Evolutionary conservation across 495 filamentous ascomycete genomes (phyloP).

Genomic region (Penicillium odoratum): DNA sequence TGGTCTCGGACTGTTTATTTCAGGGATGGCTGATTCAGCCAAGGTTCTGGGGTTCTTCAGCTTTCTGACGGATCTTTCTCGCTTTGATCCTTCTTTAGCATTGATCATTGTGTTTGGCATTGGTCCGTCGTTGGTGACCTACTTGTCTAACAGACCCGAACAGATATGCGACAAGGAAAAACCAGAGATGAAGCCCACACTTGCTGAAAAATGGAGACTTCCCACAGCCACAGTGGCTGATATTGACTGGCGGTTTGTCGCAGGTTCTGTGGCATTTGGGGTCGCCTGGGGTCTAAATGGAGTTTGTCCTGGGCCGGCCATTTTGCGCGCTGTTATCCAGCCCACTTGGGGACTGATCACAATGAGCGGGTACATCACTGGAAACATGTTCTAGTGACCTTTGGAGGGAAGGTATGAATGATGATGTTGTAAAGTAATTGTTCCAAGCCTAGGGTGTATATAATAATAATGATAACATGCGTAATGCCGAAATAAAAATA

Average conservation of each 20-base stretch:
- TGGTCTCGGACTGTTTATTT: constrained; percentile 53
- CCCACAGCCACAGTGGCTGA: constrained; percentile 49
- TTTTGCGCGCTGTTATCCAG: constrained; percentile 48
- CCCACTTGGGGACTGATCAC: constrained; percentile 51
- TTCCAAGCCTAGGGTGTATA: not conserved
- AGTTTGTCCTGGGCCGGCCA: constrained; percentile 57
- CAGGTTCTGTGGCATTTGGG: constrained; percentile 53
- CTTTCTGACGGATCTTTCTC: constrained; percentile 39
- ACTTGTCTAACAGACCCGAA: constrained; percentile 33
- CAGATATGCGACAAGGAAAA: constrained; percentile 21
- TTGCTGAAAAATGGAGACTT: constrained; percentile 47
- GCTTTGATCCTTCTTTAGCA: constrained; percentile 55
- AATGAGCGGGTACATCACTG: constrained; percentile 51
- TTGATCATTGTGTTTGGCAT: constrained; percentile 54
- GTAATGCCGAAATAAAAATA: constrained; percentile 1
- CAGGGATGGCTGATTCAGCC: constrained; percentile 53
- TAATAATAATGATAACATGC: constrained; percentile 3
- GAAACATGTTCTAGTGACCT: constrained; percentile 31
- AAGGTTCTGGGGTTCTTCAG: constrained; percentile 58
- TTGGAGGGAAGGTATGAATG: not conserved
- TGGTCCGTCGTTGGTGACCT: constrained; percentile 42
- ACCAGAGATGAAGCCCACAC: constrained; percentile 32
- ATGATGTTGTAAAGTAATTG: not conserved
- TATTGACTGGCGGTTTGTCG: constrained; percentile 54
- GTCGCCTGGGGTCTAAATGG: constrained; percentile 57